These are phyloP conservation scores for Fusarium neocosmosporiellum DNA, from an alignment of 2,329 filamentous ascomycete genomes.

Conservation along the genomic window DNA sequence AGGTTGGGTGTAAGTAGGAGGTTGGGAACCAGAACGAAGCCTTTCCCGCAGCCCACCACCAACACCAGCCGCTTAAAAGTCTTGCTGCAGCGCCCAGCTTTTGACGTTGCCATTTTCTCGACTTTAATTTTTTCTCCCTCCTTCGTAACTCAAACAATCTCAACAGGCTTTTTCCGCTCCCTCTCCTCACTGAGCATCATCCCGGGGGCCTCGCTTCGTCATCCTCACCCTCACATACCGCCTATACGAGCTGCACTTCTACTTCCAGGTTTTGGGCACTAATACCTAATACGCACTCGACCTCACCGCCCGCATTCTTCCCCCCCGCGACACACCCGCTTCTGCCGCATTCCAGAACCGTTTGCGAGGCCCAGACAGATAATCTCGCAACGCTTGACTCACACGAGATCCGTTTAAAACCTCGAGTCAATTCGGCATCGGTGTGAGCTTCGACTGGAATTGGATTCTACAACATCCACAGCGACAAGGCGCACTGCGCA, in stretches of 20 bases:
- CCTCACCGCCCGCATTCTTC: slow-evolving; percentile 21
- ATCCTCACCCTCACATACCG: neutral
- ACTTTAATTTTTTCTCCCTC: slow-evolving; percentile 13
- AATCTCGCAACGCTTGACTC: slow-evolving; percentile 18
- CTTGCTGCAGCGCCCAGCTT: slow-evolving; percentile 47
- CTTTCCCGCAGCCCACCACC: slow-evolving; percentile 38
- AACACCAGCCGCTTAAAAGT: slow-evolving; percentile 46
- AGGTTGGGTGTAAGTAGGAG: slow-evolving; percentile 52
- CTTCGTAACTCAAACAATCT: slow-evolving; percentile 6
- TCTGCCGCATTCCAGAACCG: slow-evolving; percentile 33
- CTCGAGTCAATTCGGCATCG: slow-evolving; percentile 18
- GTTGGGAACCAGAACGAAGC: slow-evolving; percentile 47
- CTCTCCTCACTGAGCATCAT: slow-evolving; percentile 6
- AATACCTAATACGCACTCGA: slow-evolving; percentile 17
- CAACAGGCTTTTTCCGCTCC: slow-evolving; percentile 5
- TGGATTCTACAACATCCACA: slow-evolving; percentile 12
- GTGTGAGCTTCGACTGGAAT: slow-evolving; percentile 21
- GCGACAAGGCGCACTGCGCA: slow-evolving; percentile 17
- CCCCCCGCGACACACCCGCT: slow-evolving; percentile 27
- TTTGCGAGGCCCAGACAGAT: slow-evolving; percentile 11
- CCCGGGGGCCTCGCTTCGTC: slow-evolving; percentile 19
- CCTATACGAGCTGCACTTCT: slow-evolving; percentile 3
- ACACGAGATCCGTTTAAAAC: slow-evolving; percentile 7
- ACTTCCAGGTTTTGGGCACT: slow-evolving; percentile 27
- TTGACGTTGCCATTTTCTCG: slow-evolving; percentile 29